Percentiles rank a stretch among this genome's conserved stretches.
phyloP scores from a whole-genome alignment of 768 basidiomycete genomes.

The Boletus subparvulus region DNA sequence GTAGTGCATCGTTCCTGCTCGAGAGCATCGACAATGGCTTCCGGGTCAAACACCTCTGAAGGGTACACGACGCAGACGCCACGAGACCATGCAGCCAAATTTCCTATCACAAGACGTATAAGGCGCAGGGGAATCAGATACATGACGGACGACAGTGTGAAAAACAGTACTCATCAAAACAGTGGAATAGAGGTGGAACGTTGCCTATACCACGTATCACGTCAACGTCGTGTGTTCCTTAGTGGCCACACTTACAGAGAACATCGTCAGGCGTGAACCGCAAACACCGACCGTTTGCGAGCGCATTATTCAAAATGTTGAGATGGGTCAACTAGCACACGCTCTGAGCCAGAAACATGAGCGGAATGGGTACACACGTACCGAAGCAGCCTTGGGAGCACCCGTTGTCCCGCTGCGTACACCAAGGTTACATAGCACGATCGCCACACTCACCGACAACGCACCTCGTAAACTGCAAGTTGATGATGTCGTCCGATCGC shows the following conservation, averaged over 20 bases:
- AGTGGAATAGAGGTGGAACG: conserved; percentile 82
- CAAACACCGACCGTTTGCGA: conserved; percentile 74
- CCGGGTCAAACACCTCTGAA: conserved; percentile 61
- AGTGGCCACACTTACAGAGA: conserved; percentile 50
- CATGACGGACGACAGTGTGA: neutral
- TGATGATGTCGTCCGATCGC: conserved; percentile 69
- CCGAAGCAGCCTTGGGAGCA: conserved; percentile 79
- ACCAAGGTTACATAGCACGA: neutral
- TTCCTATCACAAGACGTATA: conserved; percentile 77
- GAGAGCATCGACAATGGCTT: conserved; percentile 69
- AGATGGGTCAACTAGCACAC: conserved; percentile 63
- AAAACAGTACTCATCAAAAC: conserved; percentile 72
- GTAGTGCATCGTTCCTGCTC: conserved; percentile 69
- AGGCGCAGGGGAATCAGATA: conserved; percentile 13
- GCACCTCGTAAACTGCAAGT: conserved; percentile 84
- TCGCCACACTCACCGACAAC: conserved; percentile 3
- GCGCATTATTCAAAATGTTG: conserved; percentile 76
- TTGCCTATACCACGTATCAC: conserved; percentile 52
- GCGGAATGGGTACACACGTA: conserved; percentile 31
- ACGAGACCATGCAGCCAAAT: conserved; percentile 75
- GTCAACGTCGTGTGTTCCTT: neutral
- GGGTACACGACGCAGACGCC: conserved; percentile 76
- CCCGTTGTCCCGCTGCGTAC: conserved; percentile 72
- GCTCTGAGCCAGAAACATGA: neutral
- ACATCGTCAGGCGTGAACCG: conserved; percentile 60